Evolutionary conservation across 2,329 filamentous ascomycete genomes (phyloP).

Genomic region (Ascochyta fabae): DNA sequence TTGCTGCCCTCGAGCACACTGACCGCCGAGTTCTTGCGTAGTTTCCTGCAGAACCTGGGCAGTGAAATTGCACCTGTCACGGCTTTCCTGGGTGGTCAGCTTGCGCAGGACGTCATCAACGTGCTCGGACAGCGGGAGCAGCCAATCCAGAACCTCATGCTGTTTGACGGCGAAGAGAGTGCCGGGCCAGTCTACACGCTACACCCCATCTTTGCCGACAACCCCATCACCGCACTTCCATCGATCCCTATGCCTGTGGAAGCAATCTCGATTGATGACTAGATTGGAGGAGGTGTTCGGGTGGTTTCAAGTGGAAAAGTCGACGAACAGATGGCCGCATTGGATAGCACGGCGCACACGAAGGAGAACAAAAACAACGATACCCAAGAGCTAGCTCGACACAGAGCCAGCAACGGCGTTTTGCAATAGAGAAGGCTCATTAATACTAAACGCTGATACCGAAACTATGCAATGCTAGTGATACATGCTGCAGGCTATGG

Average conservation of each 20-base stretch:
- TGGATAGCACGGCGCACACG: not conserved
- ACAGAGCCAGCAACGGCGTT: conserved; percentile 6
- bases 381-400: conserved; percentile 13
- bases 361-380: conserved; percentile 4
- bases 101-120: conserved; percentile 97
- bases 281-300: not conserved
- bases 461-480: not conserved
- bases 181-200: conserved; percentile 81
- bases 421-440: conserved; percentile 1
- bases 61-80: conserved; percentile 85
- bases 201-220: conserved; percentile 63
- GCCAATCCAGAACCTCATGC: conserved; percentile 91
- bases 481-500: not conserved
- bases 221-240: conserved; percentile 24
- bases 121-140: conserved; percentile 90
- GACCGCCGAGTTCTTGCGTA: conserved; percentile 70
- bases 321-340: not conserved
- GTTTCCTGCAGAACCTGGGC: conserved; percentile 85
- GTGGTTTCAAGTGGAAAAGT: not conserved
- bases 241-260: conserved; percentile 36
- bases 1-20: conserved; percentile 55
- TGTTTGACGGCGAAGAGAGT: conserved; percentile 86
- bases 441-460: not conserved
- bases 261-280: conserved; percentile 18
- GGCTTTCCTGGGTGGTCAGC: conserved; percentile 85